phyloP scores from a whole-genome alignment of 164 flowering plant species.

The Brasenia schreberi region DNA sequence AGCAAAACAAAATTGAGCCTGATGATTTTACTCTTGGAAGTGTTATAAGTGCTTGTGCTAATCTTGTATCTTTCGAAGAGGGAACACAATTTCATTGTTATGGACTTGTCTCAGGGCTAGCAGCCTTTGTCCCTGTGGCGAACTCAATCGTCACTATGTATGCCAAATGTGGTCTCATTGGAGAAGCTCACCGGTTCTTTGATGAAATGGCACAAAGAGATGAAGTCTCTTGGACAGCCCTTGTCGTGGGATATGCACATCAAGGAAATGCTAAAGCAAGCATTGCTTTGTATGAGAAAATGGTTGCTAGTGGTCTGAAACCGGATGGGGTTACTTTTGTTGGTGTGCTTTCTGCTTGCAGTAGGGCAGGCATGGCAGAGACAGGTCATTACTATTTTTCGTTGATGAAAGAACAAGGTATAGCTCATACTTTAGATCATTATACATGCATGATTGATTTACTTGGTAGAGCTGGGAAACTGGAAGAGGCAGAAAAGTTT shows the following conservation, averaged over 20 bases:
- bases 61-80: slow-evolving; percentile 77
- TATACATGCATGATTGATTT: slow-evolving; percentile 88
- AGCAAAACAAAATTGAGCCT: slow-evolving; percentile 46
- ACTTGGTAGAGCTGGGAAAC: slow-evolving; percentile 62
- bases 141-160: slow-evolving; percentile 73
- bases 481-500: slow-evolving; percentile 67
- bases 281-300: slow-evolving; percentile 53
- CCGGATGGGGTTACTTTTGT: slow-evolving; percentile 84
- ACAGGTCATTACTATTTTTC: slow-evolving; percentile 54
- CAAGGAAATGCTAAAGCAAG: slow-evolving; percentile 73
- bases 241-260: slow-evolving; percentile 70
- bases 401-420: slow-evolving; percentile 46
- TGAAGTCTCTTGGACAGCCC: slow-evolving; percentile 84
- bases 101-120: slow-evolving; percentile 48
- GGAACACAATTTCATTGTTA: slow-evolving; percentile 68
- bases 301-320: slow-evolving; percentile 44
- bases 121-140: slow-evolving; percentile 48
- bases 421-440: slow-evolving; percentile 49
- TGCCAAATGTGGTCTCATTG: slow-evolving; percentile 71
- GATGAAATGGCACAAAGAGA: slow-evolving; percentile 54
- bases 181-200: slow-evolving; percentile 43
- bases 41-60: slow-evolving; percentile 81
- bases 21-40: slow-evolving; percentile 76
- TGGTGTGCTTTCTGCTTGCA: slow-evolving; percentile 84
- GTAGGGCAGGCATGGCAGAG: slow-evolving; percentile 76